Conservation (phyloP, 164 flowering plant species). For the Stephania yunnanensis region DNA sequence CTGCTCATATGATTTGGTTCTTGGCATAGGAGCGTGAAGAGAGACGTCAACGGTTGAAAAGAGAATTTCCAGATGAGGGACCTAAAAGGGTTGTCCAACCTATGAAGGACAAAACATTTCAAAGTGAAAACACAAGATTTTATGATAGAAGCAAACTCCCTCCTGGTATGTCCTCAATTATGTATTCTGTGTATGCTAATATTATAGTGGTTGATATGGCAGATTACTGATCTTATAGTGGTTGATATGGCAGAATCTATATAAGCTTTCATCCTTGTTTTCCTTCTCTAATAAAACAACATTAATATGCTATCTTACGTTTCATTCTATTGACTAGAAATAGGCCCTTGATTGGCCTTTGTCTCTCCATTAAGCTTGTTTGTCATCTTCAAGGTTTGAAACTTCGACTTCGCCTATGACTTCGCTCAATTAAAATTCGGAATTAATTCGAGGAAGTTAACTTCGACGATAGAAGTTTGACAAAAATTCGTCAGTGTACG, state of each 20-base stretch:
- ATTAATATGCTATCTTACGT: not conserved
- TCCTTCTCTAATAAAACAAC: not conserved
- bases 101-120: slow-evolving; percentile 33
- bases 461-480: too few species aligned
- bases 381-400: too few species aligned
- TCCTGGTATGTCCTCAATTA: slow-evolving; percentile 47
- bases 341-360: not conserved
- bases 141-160: slow-evolving; percentile 59
- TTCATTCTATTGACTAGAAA: not conserved
- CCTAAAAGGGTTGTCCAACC: slow-evolving; percentile 32
- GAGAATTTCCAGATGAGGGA: slow-evolving; percentile 67
- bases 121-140: slow-evolving; percentile 26
- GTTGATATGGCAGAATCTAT: not conserved
- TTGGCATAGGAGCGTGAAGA: slow-evolving; percentile 81
- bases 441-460: too few species aligned
- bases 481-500: too few species aligned
- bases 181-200: not conserved
- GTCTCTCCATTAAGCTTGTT: not conserved
- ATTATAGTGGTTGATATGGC: not conserved
- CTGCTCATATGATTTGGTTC: slow-evolving; percentile 8
- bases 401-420: too few species aligned
- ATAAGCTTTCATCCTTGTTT: not conserved
- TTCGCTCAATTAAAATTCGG: too few species aligned
- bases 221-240: not conserved
- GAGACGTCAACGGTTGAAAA: slow-evolving; percentile 57